A percentile compares a stretch with the other conserved stretches of the same genome.
Evolutionary conservation across 1,284 basidiomycete genomes (phyloP).

Genomic region (Fistulina hepatica): DNA sequence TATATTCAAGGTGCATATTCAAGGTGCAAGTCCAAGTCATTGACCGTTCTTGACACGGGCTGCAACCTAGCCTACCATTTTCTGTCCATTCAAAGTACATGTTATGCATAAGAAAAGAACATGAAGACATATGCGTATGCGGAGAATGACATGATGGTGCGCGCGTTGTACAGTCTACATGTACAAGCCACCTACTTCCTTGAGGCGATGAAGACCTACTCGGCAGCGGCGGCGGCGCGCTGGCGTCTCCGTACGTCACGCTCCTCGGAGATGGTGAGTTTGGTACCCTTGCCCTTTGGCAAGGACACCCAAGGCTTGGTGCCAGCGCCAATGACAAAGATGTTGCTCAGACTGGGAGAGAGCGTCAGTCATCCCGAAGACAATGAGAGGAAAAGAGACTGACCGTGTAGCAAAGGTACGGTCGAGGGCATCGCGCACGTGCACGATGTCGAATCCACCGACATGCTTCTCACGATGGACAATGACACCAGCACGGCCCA

Average conservation of each 20-base stretch:
- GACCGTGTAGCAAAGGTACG: slow-evolving; percentile 93
- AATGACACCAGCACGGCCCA: slow-evolving; percentile 96
- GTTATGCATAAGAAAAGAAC: no score
- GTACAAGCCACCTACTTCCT: no score
- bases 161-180: no score
- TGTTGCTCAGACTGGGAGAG: slow-evolving; percentile 74
- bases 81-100: no score
- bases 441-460: slow-evolving; percentile 97
- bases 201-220: no score
- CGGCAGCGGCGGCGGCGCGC: no score
- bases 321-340: slow-evolving; percentile 96
- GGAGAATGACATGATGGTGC: no score
- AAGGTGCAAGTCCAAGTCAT: no score
- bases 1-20: no score
- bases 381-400: slow-evolving; percentile 20
- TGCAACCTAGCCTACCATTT: no score
- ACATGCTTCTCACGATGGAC: slow-evolving; percentile 94
- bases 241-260: slow-evolving; percentile 71
- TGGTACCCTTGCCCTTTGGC: slow-evolving; percentile 97
- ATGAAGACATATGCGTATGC: no score
- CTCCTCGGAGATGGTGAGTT: slow-evolving; percentile 85
- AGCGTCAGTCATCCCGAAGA: neutral
- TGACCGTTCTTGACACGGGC: no score
- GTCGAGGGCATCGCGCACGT: slow-evolving; percentile 93
- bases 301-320: slow-evolving; percentile 95